These are phyloP conservation scores for Rhizopogon salebrosus DNA, from an alignment of 768 basidiomycete species.

Conservation along the genomic window DNA sequence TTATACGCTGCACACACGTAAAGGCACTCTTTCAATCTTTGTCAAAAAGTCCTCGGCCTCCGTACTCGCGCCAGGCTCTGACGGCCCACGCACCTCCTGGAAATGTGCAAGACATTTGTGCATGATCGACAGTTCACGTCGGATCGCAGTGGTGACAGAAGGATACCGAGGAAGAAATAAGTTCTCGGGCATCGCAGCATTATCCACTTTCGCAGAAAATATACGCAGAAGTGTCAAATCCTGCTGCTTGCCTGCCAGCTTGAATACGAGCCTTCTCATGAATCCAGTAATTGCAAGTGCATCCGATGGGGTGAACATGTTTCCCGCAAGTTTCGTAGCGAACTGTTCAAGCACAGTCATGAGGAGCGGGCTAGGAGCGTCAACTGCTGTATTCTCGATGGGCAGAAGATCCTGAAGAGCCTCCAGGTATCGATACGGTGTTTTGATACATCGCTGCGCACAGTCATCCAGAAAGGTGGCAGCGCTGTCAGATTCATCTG, in stretches of 20 bases:
- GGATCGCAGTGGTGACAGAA: conserved; percentile 34
- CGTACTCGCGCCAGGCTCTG: conserved; percentile 10
- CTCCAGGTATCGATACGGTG: conserved; percentile 84
- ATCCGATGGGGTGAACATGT: conserved; percentile 53
- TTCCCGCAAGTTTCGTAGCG: conserved; percentile 55
- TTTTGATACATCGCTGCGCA: conserved; percentile 72
- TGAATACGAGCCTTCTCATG: conserved; percentile 56
- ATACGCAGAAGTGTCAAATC: conserved; percentile 36
- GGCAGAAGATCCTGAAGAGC: conserved; percentile 40
- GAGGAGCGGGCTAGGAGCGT: conserved; percentile 57
- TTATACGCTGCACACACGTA: conserved; percentile 37
- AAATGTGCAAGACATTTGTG: conserved; percentile 29
- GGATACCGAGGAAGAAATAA: conserved; percentile 31
- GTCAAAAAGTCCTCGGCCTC: conserved; percentile 41
- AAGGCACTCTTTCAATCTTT: conserved; percentile 34
- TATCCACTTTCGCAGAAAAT: conserved; percentile 32
- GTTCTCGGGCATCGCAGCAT: conserved; percentile 21
- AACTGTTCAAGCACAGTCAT: conserved; percentile 80
- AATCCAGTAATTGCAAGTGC: conserved; percentile 59
- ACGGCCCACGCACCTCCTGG: conserved; percentile 3
- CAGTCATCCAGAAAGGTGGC: conserved; percentile 82
- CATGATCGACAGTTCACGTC: conserved; percentile 41
- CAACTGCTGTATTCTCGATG: conserved; percentile 4
- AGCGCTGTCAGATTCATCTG: conserved; percentile 52
- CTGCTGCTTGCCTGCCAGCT: conserved; percentile 50